Conservation (phyloP, 2,329 filamentous ascomycete genomes). For the Akanthomyces muscarius region DNA sequence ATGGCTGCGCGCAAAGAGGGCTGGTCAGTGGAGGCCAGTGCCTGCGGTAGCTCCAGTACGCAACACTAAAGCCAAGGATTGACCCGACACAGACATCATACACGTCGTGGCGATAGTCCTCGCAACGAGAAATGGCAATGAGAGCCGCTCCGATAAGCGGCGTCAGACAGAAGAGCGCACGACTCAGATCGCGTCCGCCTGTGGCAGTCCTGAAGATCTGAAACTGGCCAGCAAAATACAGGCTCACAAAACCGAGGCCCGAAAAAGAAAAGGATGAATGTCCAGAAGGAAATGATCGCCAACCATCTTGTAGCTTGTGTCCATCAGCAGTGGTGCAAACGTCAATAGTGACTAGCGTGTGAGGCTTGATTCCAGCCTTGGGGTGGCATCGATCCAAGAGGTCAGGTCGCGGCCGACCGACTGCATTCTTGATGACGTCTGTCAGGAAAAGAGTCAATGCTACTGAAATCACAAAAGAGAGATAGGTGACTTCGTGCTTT, state of each 20-base stretch:
- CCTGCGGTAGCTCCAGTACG: conserved; percentile 63
- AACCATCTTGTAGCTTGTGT: conserved; percentile 73
- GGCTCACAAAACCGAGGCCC: conserved; percentile 68
- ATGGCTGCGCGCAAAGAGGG: conserved; percentile 53
- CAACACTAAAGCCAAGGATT: conserved; percentile 54
- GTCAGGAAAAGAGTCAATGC: conserved; percentile 79
- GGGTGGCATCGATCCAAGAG: conserved; percentile 76
- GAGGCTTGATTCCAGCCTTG: conserved; percentile 39
- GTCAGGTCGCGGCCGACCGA: conserved; percentile 66
- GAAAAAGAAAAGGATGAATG: conserved; percentile 77
- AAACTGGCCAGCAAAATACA: conserved; percentile 66
- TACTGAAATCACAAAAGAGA: conserved; percentile 74
- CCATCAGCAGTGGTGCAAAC: conserved; percentile 70
- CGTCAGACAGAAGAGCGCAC: conserved; percentile 52
- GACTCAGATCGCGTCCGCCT: conserved; percentile 49
- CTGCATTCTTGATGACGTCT: conserved; percentile 85
- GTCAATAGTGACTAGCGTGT: conserved; percentile 57
- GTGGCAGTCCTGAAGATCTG: conserved; percentile 48
- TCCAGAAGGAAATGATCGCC: conserved; percentile 78
- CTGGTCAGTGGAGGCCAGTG: conserved; percentile 58
- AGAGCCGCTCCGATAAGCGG: conserved; percentile 61
- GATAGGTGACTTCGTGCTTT: conserved; percentile 79
- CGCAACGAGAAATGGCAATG: conserved; percentile 64
- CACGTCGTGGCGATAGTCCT: conserved; percentile 69
- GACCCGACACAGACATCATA: conserved; percentile 64